These are phyloP conservation scores for Reticulascus tulasneorum DNA, from an alignment of 2,329 filamentous ascomycete species.

Conservation along the genomic window DNA sequence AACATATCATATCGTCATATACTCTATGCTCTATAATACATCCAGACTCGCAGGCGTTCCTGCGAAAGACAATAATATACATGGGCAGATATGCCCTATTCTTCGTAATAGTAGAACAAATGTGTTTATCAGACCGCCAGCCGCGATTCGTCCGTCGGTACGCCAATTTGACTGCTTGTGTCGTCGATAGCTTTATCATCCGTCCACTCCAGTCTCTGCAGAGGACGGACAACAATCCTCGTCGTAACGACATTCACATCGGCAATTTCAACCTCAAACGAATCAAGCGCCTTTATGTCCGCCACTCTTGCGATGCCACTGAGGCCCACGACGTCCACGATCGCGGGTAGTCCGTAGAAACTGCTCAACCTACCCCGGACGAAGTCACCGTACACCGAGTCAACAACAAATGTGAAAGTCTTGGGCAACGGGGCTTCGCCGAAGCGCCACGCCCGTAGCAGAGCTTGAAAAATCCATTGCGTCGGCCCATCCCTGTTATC, in stretches of 20 bases:
- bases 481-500: slow-evolving; percentile 37
- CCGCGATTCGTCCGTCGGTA: too few relatives aligned
- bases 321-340: slow-evolving; percentile 35
- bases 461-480: slow-evolving; percentile 56
- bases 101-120: not conserved
- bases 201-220: too few relatives aligned
- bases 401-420: slow-evolving; percentile 45
- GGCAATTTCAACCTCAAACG: slow-evolving; percentile 52
- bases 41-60: too few relatives aligned
- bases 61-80: too few relatives aligned
- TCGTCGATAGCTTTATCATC: too few relatives aligned
- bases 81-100: too few relatives aligned
- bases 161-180: not conserved
- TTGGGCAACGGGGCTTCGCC: slow-evolving; percentile 43
- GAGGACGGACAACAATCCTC: too few relatives aligned
- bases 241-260: slow-evolving; percentile 43
- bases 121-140: not conserved
- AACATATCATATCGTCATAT: too few relatives aligned
- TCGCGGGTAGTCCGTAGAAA: slow-evolving; percentile 45
- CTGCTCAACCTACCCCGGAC: slow-evolving; percentile 39
- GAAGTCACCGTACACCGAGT: slow-evolving; percentile 27
- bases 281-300: slow-evolving; percentile 46
- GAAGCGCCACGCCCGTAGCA: slow-evolving; percentile 57
- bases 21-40: too few relatives aligned
- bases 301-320: slow-evolving; percentile 30